Evolutionary conservation across 2,329 filamentous ascomycete genomes (phyloP).

Genomic region (Akanthomyces dipterigenus): DNA sequence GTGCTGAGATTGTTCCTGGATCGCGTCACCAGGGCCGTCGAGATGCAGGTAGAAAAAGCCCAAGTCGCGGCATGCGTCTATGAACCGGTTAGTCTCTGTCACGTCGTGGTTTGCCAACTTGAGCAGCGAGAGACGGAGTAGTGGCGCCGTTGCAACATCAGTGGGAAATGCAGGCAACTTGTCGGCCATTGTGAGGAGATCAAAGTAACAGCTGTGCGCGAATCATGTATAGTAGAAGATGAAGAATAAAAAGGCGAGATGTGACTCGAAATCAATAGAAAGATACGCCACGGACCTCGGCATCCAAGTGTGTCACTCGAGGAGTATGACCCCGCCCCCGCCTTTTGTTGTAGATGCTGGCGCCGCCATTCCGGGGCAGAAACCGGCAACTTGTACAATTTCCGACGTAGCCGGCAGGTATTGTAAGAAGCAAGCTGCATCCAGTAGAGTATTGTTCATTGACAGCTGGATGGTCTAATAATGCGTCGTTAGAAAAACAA

Average conservation of each 20-base stretch:
- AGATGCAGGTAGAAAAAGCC: constrained; percentile 11
- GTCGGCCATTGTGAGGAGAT: background rate
- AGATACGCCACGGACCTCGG: background rate
- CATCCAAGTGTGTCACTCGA: background rate
- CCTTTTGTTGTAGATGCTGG: background rate
- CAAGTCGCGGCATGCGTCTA: background rate
- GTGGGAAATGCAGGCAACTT: background rate
- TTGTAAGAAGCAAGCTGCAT: no score
- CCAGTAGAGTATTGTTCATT: no score
- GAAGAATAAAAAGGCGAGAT: no score
- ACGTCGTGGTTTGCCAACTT: background rate
- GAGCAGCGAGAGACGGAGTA: constrained; percentile 3
- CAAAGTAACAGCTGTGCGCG: no score
- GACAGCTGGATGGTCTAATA: no score
- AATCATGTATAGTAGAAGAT: no score
- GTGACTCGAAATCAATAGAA: no score
- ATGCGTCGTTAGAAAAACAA: no score
- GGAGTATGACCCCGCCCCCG: background rate
- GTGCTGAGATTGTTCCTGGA: background rate
- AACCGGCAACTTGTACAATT: no score
- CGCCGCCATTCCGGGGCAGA: no score
- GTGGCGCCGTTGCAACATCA: constrained; percentile 4
- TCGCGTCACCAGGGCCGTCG: background rate
- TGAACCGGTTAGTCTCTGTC: background rate
- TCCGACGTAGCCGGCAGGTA: no score